Base-by-base conservation (phyloP, 352 stramenopile species). In the Aphanomyces astaci region DNA sequence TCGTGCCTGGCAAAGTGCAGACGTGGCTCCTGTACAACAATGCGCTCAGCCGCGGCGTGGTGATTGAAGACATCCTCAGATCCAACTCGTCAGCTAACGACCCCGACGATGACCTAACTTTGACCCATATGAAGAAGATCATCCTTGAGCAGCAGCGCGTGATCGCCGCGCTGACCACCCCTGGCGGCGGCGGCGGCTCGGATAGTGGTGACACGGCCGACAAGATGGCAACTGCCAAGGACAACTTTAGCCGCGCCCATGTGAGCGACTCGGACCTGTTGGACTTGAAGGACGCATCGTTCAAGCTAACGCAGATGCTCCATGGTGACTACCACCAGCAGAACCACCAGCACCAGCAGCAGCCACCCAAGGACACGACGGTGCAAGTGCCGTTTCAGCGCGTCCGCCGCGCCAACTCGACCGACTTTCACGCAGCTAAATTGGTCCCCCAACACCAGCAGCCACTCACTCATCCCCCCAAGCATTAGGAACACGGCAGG, bases 21-120 rank as follows among this genome's bases (percentile, higher is more conserved):
- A 98, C 95, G 32, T 98, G 94, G 94, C 77, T 99, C 53, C 79
- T 99, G 1, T 99, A 98, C 79, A 97, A 98, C 79, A 98, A 99
- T 73, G 96, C 96, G 22, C 74, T 99, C 31, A 98, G 90, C 24
- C 83, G 89, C 49, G 95, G 97, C 71, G 95, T 99, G 17, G 96
- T 98, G 33, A 97, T 99, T 28, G 95, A 97, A 68, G 95, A 99
- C 75, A 98, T 99, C 70, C 74, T 99, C 28, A 79, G 82, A 57
- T 72, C 82, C 39, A 90, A 86, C 74, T 87, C 81, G 36, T 75
- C 78, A 63, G 77, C 78, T 40, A 78, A 90, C 57, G 82, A 90
- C 53, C 76, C 76, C 32, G 81, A 90, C 31, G 82, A 90, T 46
- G 82, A 90, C 30, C 56, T 90, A 39, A 87, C 81, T 40, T 64